A percentile compares a stretch with the other conserved stretches of the same genome.
These are phyloP conservation scores for Vitis hybrid DNA, from an alignment of 177 flowering plant genomes.

Conservation along the genomic window DNA sequence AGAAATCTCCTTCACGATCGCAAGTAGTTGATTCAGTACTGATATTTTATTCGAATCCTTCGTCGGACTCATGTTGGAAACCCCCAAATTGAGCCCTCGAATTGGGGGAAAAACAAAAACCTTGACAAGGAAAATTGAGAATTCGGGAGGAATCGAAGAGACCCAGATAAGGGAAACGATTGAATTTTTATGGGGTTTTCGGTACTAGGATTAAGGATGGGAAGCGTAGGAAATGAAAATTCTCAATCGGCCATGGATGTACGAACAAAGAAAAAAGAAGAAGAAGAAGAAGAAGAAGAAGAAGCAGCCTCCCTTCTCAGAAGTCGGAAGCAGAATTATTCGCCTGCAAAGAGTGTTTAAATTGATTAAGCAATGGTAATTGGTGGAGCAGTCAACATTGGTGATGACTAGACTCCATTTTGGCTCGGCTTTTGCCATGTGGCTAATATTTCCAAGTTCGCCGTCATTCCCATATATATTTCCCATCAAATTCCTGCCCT, in stretches of 20 bases:
- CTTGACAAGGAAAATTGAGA: not conserved
- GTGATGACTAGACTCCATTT: no score
- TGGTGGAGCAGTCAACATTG: not conserved
- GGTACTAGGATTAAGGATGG: not conserved
- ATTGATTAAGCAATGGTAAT: not conserved
- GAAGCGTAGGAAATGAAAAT: not conserved
- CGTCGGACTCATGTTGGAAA: constrained; percentile 17
- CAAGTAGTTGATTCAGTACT: constrained; percentile 39
- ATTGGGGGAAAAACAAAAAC: not conserved
- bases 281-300: not conserved
- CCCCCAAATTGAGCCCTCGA: constrained; percentile 3
- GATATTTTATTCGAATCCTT: constrained; percentile 21
- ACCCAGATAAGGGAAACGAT: constrained; percentile 14
- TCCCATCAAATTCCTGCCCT: no score
- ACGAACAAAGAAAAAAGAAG: not conserved
- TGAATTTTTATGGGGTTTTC: constrained; percentile 2
- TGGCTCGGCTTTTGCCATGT: no score
- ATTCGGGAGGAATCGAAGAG: not conserved
- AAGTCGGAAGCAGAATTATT: not conserved
- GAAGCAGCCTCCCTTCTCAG: no score
- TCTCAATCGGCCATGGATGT: not conserved
- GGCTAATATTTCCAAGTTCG: no score
- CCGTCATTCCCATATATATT: no score
- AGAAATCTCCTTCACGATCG: constrained; percentile 52
- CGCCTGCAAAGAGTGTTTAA: not conserved